These are phyloP conservation scores for Betula pendula DNA, from an alignment of 306 rosid genomes.

Conservation along the genomic window DNA sequence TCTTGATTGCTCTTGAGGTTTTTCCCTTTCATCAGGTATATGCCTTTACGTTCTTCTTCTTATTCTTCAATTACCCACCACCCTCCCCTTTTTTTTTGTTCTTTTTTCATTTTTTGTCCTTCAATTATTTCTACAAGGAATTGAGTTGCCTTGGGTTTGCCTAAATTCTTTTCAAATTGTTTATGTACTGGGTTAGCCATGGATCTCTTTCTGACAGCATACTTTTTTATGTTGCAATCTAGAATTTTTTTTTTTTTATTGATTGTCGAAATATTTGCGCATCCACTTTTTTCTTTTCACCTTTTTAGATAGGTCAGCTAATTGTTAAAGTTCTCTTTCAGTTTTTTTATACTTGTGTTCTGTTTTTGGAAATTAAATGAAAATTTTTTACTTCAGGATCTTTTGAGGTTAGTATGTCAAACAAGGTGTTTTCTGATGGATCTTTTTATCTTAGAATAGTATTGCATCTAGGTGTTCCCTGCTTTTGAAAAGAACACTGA, in stretches of 20 bases:
- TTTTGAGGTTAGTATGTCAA: conserved; percentile 19
- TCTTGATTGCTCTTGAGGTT: conserved; percentile 26
- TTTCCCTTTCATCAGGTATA: conserved; percentile 39
- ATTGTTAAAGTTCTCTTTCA: conserved; percentile 13
- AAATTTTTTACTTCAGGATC: not conserved
- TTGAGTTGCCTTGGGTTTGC: conserved; percentile 11
- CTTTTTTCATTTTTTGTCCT: not conserved
- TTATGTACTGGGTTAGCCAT: not conserved
- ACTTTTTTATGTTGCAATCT: conserved; percentile 5
- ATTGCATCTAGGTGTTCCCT: conserved; percentile 6
- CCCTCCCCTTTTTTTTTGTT: too few species aligned
- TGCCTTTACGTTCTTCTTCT: conserved; percentile 15
- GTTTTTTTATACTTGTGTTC: conserved; percentile 12
- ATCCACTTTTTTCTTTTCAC: not conserved
- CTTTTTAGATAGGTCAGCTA: not conserved
- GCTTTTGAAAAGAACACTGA: conserved; percentile 4
- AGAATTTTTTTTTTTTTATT: too few species aligned
- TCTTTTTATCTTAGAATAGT: conserved; percentile 1
- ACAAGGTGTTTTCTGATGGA: conserved; percentile 14
- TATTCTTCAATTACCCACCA: not conserved
- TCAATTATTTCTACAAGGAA: not conserved
- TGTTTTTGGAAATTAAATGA: not conserved
- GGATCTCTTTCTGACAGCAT: conserved; percentile 1
- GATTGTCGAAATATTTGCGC: not conserved
- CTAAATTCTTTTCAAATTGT: not conserved